Percentiles rank a stretch among this genome's conserved stretches.
phyloP scores from a whole-genome alignment of 1,284 basidiomycete species.

The Taiwanofungus camphoratus region DNA sequence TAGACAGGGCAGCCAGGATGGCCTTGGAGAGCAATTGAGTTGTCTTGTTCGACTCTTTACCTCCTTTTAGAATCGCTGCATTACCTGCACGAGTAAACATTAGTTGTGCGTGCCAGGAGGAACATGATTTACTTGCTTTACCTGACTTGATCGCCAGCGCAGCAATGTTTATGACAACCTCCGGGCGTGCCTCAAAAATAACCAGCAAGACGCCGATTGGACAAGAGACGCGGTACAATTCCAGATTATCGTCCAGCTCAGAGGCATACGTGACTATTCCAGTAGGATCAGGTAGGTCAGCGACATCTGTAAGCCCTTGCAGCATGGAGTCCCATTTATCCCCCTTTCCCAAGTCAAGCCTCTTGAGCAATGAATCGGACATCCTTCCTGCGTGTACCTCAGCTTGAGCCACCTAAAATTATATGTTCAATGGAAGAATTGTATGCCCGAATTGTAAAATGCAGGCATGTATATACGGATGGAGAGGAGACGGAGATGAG shows the following conservation, averaged over 20 bases:
- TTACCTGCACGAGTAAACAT: conserved; percentile 54
- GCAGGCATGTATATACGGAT: conserved; percentile 1
- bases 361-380: conserved; percentile 74
- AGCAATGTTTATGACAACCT: conserved; percentile 98
- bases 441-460: too few species aligned
- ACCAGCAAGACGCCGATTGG: conserved; percentile 96
- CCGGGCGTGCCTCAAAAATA: conserved; percentile 97
- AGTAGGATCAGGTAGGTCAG: conserved; percentile 79
- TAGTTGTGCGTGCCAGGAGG: not conserved
- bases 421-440: not conserved
- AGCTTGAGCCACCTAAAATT: conserved; percentile 59
- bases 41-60: conserved; percentile 86
- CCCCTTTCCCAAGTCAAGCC: conserved; percentile 79
- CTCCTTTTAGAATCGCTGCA: conserved; percentile 94
- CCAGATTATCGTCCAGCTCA: conserved; percentile 79
- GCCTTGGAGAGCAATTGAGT: conserved; percentile 70
- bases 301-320: conserved; percentile 86
- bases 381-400: conserved; percentile 84
- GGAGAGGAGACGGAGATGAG: not conserved
- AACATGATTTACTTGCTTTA: conserved; percentile 23
- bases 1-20: conserved; percentile 74
- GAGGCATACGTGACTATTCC: conserved; percentile 86
- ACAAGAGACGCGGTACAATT: conserved; percentile 92
- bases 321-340: conserved; percentile 97
- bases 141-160: conserved; percentile 95